Evolutionary conservation across 352 stramenopile genomes (phyloP).

Genomic region (Phytophthora podocarpi): DNA sequence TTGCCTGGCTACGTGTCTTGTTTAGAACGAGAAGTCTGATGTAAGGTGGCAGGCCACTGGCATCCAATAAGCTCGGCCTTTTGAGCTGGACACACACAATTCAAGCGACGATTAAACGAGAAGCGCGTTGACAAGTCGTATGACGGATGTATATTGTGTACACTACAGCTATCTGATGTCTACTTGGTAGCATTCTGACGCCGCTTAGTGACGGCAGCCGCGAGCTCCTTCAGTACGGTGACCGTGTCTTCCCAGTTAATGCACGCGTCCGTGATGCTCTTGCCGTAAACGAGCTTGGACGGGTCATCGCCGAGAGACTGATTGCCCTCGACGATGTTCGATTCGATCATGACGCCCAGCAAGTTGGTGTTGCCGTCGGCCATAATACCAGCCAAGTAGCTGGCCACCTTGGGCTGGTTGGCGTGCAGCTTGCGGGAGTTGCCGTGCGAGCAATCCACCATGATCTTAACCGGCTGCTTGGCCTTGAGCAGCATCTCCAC

Average conservation of each 20-base stretch:
- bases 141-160: neutral
- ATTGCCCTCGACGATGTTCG: conserved; percentile 87
- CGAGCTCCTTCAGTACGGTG: conserved; percentile 59
- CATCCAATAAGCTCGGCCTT: too few relatives aligned
- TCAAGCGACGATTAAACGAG: neutral
- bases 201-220: conserved; percentile 29
- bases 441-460: conserved; percentile 90
- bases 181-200: neutral
- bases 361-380: conserved; percentile 68
- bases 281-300: conserved; percentile 78
- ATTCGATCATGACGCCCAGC: conserved; percentile 89
- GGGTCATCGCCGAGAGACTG: conserved; percentile 75
- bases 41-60: too few relatives aligned
- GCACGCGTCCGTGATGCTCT: conserved; percentile 89
- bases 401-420: conserved; percentile 84
- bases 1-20: too few relatives aligned
- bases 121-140: neutral
- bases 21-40: too few relatives aligned
- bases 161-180: neutral
- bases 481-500: conserved; percentile 66
- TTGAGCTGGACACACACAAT: too few relatives aligned
- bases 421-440: conserved; percentile 86
- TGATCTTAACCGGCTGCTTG: conserved; percentile 75
- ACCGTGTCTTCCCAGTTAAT: conserved; percentile 88
- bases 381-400: conserved; percentile 69